Conservation (phyloP, 495 filamentous ascomycete genomes). For the Podospora sp. region DNA sequence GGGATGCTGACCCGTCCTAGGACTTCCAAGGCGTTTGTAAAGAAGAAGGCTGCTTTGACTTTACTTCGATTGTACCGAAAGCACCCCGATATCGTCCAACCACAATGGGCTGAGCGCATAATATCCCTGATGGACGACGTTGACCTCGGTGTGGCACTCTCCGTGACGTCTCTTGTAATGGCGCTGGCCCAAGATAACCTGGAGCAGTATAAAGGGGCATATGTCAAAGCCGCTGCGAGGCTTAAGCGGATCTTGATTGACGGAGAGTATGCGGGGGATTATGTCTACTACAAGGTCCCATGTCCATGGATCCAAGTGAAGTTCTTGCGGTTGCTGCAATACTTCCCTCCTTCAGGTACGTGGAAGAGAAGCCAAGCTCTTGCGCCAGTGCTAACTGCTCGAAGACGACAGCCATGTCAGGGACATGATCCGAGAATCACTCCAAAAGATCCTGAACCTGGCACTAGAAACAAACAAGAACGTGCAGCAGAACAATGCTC, state of each 20-base stretch:
- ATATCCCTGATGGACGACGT: constrained; percentile 98
- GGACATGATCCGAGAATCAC: constrained; percentile 86
- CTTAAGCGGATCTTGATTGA: constrained; percentile 89
- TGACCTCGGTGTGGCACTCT: constrained; percentile 92
- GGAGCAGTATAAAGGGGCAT: constrained; percentile 91
- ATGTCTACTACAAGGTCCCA: constrained; percentile 97
- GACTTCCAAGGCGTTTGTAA: constrained; percentile 96
- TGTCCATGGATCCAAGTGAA: constrained; percentile 99
- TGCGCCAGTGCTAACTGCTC: constrained; percentile 21
- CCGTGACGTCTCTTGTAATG: constrained; percentile 96
- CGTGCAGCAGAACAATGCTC: constrained; percentile 98
- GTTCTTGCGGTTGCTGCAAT: constrained; percentile 85
- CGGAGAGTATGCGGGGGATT: constrained; percentile 82
- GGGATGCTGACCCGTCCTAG: constrained; percentile 47
- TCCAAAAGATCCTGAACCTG: constrained; percentile 85
- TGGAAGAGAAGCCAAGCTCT: constrained; percentile 4
- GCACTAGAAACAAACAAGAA: constrained; percentile 96
- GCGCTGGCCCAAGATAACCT: constrained; percentile 89
- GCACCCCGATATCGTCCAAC: constrained; percentile 87
- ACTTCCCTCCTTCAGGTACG: constrained; percentile 92
- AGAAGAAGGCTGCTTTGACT: constrained; percentile 98
- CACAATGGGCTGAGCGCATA: constrained; percentile 95
- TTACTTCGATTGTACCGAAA: constrained; percentile 96
- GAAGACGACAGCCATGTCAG: constrained; percentile 89
- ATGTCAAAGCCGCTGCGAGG: constrained; percentile 86